A percentile compares a stretch with the other conserved stretches of the same genome.
Conservation (phyloP, 2,329 filamentous ascomycete genomes). For the Lachnellula willkommii region DNA sequence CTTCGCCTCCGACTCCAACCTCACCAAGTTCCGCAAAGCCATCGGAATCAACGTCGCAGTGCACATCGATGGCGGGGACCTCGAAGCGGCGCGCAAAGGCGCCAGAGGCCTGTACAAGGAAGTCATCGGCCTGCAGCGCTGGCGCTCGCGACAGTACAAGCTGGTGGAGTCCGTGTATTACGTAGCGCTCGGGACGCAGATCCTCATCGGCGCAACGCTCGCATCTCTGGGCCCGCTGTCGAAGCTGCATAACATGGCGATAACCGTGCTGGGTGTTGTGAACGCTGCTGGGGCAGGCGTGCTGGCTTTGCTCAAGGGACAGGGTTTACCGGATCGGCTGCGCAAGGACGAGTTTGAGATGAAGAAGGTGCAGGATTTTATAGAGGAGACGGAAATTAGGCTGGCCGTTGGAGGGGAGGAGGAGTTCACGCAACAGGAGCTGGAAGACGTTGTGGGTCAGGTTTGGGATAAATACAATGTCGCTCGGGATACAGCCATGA, state of each 20-base stretch:
- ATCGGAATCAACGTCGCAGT: conserved; percentile 20
- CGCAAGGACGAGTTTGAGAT: conserved; percentile 43
- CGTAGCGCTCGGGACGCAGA: conserved; percentile 39
- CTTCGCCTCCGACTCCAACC: conserved; percentile 7
- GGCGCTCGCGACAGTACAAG: conserved; percentile 32
- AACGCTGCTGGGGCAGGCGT: conserved; percentile 60
- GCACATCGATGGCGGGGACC: conserved; percentile 8
- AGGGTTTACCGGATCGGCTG: conserved; percentile 44
- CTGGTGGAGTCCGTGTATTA: conserved; percentile 38
- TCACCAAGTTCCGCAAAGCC: conserved; percentile 22
- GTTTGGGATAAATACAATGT: conserved; percentile 25
- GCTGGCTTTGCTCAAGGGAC: conserved; percentile 50
- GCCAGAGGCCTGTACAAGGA: conserved; percentile 35
- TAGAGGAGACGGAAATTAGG: conserved; percentile 49
- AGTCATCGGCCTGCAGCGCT: conserved; percentile 33
- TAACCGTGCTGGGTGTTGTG: conserved; percentile 55
- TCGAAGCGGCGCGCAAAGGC: conserved; percentile 16
- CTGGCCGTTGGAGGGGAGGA: conserved; percentile 26
- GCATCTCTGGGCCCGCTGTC: conserved; percentile 42
- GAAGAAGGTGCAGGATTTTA: conserved; percentile 45
- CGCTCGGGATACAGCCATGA: conserved; percentile 26
- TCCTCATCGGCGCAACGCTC: conserved; percentile 43
- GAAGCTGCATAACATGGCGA: conserved; percentile 44
- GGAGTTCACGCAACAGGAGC: conserved; percentile 14
- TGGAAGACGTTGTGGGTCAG: conserved; percentile 20